Conservation (phyloP, 1,284 basidiomycete species). For the Golubevia sp. region DNA sequence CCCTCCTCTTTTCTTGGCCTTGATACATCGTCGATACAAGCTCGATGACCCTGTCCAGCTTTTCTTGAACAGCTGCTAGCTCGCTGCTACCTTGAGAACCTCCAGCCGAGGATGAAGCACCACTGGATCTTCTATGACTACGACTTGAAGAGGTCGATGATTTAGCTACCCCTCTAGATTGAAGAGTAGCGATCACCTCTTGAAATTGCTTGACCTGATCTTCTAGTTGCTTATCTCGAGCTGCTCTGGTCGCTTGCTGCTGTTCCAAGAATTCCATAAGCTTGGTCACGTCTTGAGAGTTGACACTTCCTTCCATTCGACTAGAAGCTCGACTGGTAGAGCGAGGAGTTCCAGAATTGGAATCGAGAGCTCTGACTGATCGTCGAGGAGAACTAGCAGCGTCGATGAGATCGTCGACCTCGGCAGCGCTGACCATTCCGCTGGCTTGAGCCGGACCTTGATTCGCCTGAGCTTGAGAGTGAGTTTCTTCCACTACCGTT, state of each 20-base stretch:
- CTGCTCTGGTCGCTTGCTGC: constrained; percentile 22
- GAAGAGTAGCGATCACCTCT: constrained; percentile 25
- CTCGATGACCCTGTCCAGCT: constrained; percentile 38
- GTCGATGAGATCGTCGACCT: no score
- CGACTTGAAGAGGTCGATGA: constrained; percentile 1
- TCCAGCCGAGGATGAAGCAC: background rate
- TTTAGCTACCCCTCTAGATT: constrained; percentile 17
- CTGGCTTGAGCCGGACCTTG: no score
- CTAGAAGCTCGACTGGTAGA: no score
- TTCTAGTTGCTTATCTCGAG: constrained; percentile 30
- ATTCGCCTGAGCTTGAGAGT: constrained; percentile 33
- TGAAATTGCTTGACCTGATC: constrained; percentile 35
- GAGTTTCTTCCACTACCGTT: constrained; percentile 41
- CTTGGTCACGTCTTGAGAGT: constrained; percentile 28
- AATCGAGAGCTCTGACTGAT: no score
- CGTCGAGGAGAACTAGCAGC: no score
- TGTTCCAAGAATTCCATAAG: constrained; percentile 37
- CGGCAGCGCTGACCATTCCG: no score
- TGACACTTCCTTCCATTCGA: constrained; percentile 15
- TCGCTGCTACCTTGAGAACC: constrained; percentile 15
- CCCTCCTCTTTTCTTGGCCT: no score
- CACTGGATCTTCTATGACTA: background rate
- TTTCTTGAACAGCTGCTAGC: constrained; percentile 39
- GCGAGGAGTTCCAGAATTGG: no score
- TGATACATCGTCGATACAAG: constrained; percentile 12